Evolutionary conservation across 768 basidiomycete genomes (phyloP).

Genomic region (Boletus subcaerulescens): DNA sequence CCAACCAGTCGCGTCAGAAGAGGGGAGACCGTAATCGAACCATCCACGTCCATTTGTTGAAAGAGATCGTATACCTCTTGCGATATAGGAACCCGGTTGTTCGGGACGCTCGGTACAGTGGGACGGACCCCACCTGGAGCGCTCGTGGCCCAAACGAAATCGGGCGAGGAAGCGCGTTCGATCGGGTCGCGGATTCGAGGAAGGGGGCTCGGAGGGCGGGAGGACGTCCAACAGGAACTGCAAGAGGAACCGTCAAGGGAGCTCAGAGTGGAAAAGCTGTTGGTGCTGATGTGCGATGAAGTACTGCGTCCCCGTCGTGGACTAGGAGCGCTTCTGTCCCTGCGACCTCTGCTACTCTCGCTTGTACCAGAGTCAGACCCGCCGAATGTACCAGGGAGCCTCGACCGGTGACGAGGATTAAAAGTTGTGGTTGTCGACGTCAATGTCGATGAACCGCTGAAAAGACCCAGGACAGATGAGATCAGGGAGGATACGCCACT

Average conservation of each 20-base stretch:
- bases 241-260: slow-evolving; percentile 40
- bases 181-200: slow-evolving; percentile 26
- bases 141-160: slow-evolving; percentile 7
- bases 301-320: slow-evolving; percentile 3
- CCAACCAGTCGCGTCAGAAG: slow-evolving; percentile 38
- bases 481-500: slow-evolving; percentile 16
- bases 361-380: slow-evolving; percentile 12
- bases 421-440: not conserved
- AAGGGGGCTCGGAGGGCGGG: slow-evolving; percentile 21
- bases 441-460: not conserved
- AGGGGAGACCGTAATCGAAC: slow-evolving; percentile 42
- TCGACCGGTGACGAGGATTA: not conserved
- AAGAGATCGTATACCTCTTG: slow-evolving; percentile 37
- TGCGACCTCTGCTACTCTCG: slow-evolving; percentile 3
- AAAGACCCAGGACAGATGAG: slow-evolving; percentile 11
- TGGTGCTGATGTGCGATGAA: slow-evolving; percentile 28
- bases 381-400: slow-evolving; percentile 22
- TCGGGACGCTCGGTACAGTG: not conserved
- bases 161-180: slow-evolving; percentile 35
- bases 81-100: slow-evolving; percentile 11
- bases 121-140: not conserved
- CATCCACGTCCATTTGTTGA: slow-evolving; percentile 42
- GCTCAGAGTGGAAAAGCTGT: slow-evolving; percentile 47
- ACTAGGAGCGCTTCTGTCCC: not conserved
- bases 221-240: slow-evolving; percentile 34